Evolutionary conservation across 73 alveolate species (phyloP), one percentile per base, ranked within the genome.

Genomic region (Paramecium tetraurelia): DNA sequence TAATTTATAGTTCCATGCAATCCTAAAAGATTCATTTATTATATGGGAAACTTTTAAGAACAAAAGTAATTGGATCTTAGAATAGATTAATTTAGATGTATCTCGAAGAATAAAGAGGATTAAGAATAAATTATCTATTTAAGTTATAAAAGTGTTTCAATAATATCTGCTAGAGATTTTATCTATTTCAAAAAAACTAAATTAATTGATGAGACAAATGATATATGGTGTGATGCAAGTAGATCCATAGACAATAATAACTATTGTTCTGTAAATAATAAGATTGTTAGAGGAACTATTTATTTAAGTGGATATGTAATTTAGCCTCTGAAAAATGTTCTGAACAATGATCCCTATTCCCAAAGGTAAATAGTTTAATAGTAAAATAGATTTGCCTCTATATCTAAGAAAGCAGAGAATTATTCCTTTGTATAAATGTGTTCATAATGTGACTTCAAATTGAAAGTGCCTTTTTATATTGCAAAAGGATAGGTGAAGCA

Each of bases 201-300:
- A 41, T 18, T 16, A 10, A 44, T 44, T 6, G 90, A 80, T 80
- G 12, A 80, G 29, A 38, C 4, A n/a, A 80, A 80, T 38, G 75
- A 80, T 20, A 20, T 80, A 41, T 80, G 90, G 90, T 48, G 70
- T 44, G 90, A 80, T 80, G 76, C 76, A 18, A 80, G 90, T 80
- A 80, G 50, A 44, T 80, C 90, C 9, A 44, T 80, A 10, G 43
- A 16, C 2, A 72, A 80, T 48, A 80, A 80, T 22, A 16, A 21
- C 3, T 14, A 14, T 24, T 44, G 33, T 22, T 41, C 46, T 12
- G 9, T 24, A 9, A 4, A 46, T n/a, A 77, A 77, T 59, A 59
- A 59, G 24, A 59, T 59, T 8, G 48, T 46, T n/a, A 77, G 89
- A 43, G 89, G 90, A 11, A 59, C 20, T 1, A 80, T 80, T 5